These are phyloP conservation scores for Fusarium circinatum DNA, from an alignment of 2,329 filamentous ascomycete species.

Conservation along the genomic window DNA sequence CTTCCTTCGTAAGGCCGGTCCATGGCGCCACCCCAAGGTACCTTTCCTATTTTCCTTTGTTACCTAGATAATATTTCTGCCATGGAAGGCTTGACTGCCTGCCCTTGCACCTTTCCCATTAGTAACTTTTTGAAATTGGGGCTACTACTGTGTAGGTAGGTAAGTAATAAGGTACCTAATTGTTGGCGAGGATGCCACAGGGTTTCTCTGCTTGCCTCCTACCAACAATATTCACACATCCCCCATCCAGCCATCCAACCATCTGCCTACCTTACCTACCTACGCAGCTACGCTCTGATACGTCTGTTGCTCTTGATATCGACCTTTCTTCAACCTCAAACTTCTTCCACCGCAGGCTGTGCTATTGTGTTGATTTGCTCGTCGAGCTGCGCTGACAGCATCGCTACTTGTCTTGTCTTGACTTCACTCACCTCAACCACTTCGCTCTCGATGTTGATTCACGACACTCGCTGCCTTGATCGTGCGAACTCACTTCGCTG, in stretches of 20 bases:
- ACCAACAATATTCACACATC: conserved; percentile 10
- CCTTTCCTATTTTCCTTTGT: background rate
- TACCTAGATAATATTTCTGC: background rate
- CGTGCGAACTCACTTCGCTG: conserved; percentile 8
- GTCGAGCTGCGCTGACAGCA: background rate
- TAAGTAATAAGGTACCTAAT: background rate
- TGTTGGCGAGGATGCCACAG: conserved; percentile 3
- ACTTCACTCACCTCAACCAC: background rate
- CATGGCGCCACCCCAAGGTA: background rate
- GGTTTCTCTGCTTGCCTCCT: conserved; percentile 29
- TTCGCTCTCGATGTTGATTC: conserved; percentile 8
- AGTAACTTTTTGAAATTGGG: background rate
- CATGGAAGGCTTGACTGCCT: conserved; percentile 1
- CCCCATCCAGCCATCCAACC: background rate
- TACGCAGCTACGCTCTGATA: background rate
- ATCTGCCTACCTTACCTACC: background rate
- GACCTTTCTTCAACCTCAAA: background rate
- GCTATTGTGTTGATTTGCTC: background rate
- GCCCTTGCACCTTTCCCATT: background rate
- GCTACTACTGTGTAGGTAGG: background rate
- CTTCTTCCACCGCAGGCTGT: background rate
- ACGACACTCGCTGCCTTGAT: background rate
- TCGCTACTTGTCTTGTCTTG: background rate
- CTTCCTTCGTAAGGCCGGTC: background rate
- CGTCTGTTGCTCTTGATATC: background rate